Percentiles rank a stretch among this genome's conserved stretches.
Conservation (phyloP, 2,329 filamentous ascomycete genomes). For the Nigrospora sphaerica region DNA sequence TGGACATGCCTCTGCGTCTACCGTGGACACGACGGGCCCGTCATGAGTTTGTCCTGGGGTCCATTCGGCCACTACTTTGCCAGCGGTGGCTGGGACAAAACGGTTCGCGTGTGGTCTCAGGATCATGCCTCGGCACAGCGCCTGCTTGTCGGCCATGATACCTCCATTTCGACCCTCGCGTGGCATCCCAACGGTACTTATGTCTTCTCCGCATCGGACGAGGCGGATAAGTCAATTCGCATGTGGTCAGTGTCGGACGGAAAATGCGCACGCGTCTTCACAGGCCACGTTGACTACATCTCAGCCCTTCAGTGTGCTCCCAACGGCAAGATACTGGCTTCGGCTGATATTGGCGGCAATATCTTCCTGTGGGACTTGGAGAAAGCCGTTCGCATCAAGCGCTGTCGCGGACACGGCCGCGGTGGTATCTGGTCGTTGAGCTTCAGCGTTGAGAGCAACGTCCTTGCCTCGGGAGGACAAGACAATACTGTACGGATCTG, state of each 20-base stretch:
- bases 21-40: conserved; percentile 83
- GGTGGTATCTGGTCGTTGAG: conserved; percentile 89
- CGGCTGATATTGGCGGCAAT: conserved; percentile 78
- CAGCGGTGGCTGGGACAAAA: conserved; percentile 82
- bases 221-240: conserved; percentile 78
- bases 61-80: conserved; percentile 95
- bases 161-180: conserved; percentile 80
- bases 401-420: conserved; percentile 87
- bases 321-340: conserved; percentile 85
- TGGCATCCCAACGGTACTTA: conserved; percentile 96
- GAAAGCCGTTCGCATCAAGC: conserved; percentile 81
- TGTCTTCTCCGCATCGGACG: conserved; percentile 85
- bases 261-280: conserved; percentile 82
- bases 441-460: conserved; percentile 87
- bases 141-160: conserved; percentile 86
- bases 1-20: conserved; percentile 93
- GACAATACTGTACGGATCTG: conserved; percentile 91
- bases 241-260: conserved; percentile 96
- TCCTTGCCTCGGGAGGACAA: conserved; percentile 83
- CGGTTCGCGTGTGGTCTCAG: conserved; percentile 83
- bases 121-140: conserved; percentile 86
- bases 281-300: conserved; percentile 82
- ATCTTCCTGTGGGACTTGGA: conserved; percentile 93
- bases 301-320: conserved; percentile 79
- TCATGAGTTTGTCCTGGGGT: conserved; percentile 84